Evolutionary conservation across 139 green algal species (phyloP).

Genomic region (Pseudopediastrum boryanum): DNA sequence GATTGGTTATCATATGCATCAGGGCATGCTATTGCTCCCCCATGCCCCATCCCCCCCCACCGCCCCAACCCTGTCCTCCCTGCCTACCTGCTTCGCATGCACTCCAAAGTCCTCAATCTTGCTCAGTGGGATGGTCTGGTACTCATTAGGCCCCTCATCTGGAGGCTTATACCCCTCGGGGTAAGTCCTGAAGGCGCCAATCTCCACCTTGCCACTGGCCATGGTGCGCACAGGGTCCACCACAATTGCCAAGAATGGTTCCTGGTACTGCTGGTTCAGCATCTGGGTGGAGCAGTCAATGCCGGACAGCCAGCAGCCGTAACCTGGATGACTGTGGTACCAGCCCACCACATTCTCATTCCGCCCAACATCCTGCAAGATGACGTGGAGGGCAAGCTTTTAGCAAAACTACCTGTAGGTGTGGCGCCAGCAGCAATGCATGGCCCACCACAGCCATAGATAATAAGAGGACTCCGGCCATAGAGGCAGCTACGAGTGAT

Average conservation of each 20-base stretch:
- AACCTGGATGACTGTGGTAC: slow-evolving; percentile 98
- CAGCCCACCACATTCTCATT: slow-evolving; percentile 97
- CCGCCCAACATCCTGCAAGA: slow-evolving; percentile 66
- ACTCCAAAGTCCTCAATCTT: slow-evolving; percentile 99
- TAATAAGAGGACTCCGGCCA: too few relatives aligned
- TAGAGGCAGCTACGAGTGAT: too few relatives aligned
- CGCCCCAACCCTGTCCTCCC: background rate
- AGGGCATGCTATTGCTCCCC: background rate
- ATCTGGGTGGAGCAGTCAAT: slow-evolving; percentile 86
- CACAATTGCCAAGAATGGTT: slow-evolving; percentile 97
- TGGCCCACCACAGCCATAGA: too few relatives aligned
- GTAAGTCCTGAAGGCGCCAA: slow-evolving; percentile 70
- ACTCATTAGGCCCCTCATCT: slow-evolving; percentile 84
- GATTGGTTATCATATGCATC: too few relatives aligned
- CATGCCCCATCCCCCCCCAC: too few relatives aligned
- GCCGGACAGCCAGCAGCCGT: slow-evolving; percentile 98
- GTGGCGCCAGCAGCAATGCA: too few relatives aligned
- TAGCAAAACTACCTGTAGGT: too few relatives aligned
- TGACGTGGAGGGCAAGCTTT: too few relatives aligned
- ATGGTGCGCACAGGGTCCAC: slow-evolving; percentile 97
- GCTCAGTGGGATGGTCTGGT: slow-evolving; percentile 97
- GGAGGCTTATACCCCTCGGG: slow-evolving; percentile 84
- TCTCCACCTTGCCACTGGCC: slow-evolving; percentile 93
- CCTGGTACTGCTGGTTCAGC: slow-evolving; percentile 87
- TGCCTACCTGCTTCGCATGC: slow-evolving; percentile 55